Conservation (phyloP, 2,329 filamentous ascomycete species). For the Immersiporthe knoxdaviesiana region DNA sequence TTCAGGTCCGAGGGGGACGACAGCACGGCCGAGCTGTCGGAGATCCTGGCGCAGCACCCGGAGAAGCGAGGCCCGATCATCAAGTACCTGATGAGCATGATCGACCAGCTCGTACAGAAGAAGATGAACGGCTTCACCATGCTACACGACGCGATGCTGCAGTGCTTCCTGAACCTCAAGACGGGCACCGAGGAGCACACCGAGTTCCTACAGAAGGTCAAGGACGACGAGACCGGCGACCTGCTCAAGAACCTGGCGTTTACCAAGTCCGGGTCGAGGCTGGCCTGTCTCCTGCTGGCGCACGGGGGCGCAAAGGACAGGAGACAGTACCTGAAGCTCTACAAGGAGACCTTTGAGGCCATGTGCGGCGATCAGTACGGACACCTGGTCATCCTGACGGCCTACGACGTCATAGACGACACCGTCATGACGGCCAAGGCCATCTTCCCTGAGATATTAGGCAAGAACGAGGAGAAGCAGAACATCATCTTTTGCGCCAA, state of each 20-base stretch:
- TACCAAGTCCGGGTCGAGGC: conserved; percentile 81
- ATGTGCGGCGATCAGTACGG: conserved; percentile 82
- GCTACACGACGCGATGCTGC: conserved; percentile 96
- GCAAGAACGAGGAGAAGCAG: conserved; percentile 67
- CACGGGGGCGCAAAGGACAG: conserved; percentile 90
- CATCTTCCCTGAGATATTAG: conserved; percentile 84
- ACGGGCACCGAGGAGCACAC: conserved; percentile 78
- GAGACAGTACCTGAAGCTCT: conserved; percentile 81
- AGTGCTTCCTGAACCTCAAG: conserved; percentile 85
- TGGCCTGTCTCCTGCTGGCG: conserved; percentile 81
- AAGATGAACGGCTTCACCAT: conserved; percentile 96
- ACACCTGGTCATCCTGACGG: conserved; percentile 80
- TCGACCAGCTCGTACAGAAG: conserved; percentile 93
- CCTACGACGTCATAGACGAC: conserved; percentile 91
- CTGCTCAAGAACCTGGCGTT: conserved; percentile 95
- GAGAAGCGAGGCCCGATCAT: conserved; percentile 88
- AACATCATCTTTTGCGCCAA: conserved; percentile 68
- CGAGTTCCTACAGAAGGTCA: conserved; percentile 88
- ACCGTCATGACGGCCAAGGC: conserved; percentile 85
- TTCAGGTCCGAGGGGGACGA: conserved; percentile 63
- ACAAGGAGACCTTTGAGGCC: conserved; percentile 84
- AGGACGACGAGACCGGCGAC: conserved; percentile 89
- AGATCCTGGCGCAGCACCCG: conserved; percentile 75
- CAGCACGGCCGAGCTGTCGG: conserved; percentile 68
- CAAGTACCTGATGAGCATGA: conserved; percentile 81